Evolutionary conservation across 768 basidiomycete species (phyloP), one percentile per base, ranked within the genome.

Genomic region (Rhodotorula diobovata): DNA sequence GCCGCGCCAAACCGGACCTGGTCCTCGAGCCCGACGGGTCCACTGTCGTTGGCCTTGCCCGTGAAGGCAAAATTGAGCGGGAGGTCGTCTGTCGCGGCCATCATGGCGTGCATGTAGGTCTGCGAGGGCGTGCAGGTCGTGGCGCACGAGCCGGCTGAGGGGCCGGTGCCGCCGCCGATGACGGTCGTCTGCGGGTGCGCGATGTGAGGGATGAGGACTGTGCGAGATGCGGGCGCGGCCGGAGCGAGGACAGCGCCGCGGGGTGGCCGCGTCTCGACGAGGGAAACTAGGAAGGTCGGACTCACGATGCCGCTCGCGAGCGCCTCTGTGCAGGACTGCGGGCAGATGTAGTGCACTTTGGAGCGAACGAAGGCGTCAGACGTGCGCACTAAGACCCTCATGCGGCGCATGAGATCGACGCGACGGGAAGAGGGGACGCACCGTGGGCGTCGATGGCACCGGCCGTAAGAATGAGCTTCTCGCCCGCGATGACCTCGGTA

Each of bases 151-250:
- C 91, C 90, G 0, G 91, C 89, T 58, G 87, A 87, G 0, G 96
- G 96, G 30, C 96, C 96, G 0, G 96, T 98, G 3, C 96, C 95
- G 21, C 95, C 95, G 21, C 95, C 95, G 63, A 98, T 88, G 85
- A 97, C 86, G 2, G 93, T 97, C 5, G 95, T 98, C 56, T 89
- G 90, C 7, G 93, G 92, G 8, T 5, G 53, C 32, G 30, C 0
- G 55, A 32, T n/a, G n/a, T n/a, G n/a, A 50, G 7, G 32, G 21
- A 54, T 18, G 5, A 23, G 10, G 28, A 41, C 21, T 23, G 28
- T 34, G 9, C 50, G 4, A 35, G 21, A n/a, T n/a, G n/a, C n/a
- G n/a, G n/a, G n/a, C n/a, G n/a, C n/a, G n/a, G n/a, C n/a, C n/a
- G n/a, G n/a, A n/a, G n/a, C n/a, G n/a, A n/a, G n/a, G n/a, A n/a